Percentiles rank a stretch among this genome's conserved stretches.
Conservation (phyloP, 2,329 filamentous ascomycete species). For the Acarospora socialis region DNA sequence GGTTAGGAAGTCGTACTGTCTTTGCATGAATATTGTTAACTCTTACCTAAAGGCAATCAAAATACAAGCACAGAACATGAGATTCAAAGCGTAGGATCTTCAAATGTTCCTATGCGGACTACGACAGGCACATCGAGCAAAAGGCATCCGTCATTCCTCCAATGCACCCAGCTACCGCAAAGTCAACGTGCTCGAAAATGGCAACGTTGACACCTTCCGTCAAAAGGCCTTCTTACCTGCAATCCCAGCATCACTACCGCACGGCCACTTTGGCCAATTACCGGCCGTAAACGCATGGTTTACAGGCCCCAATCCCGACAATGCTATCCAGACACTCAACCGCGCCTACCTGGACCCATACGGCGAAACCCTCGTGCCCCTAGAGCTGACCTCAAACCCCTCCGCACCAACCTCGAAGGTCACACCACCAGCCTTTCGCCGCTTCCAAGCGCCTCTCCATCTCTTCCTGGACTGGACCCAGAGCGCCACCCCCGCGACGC, state of each 20-base stretch:
- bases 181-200: too few species aligned
- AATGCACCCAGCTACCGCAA: too few species aligned
- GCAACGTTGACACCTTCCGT: conserved; percentile 35
- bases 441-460: conserved; percentile 37
- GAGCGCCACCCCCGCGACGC: conserved; percentile 13
- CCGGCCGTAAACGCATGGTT: conserved; percentile 51
- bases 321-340: conserved; percentile 21
- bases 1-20: too few species aligned
- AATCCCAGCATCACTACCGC: conserved; percentile 38
- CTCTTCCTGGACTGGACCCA: conserved; percentile 47
- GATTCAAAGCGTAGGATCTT: too few species aligned
- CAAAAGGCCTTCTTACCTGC: conserved; percentile 38
- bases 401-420: conserved; percentile 6
- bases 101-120: too few species aligned
- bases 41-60: too few species aligned
- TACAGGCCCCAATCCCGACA: conserved; percentile 15
- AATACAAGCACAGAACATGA: too few species aligned
- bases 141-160: too few species aligned
- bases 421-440: conserved; percentile 28
- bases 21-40: too few species aligned
- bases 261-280: conserved; percentile 28
- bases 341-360: conserved; percentile 32
- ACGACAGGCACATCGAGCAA: too few species aligned
- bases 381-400: conserved; percentile 38
- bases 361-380: conserved; percentile 37